Evolutionary conservation across 2,329 filamentous ascomycete genomes (phyloP).

Genomic region (Pyricularia pennisetigena): DNA sequence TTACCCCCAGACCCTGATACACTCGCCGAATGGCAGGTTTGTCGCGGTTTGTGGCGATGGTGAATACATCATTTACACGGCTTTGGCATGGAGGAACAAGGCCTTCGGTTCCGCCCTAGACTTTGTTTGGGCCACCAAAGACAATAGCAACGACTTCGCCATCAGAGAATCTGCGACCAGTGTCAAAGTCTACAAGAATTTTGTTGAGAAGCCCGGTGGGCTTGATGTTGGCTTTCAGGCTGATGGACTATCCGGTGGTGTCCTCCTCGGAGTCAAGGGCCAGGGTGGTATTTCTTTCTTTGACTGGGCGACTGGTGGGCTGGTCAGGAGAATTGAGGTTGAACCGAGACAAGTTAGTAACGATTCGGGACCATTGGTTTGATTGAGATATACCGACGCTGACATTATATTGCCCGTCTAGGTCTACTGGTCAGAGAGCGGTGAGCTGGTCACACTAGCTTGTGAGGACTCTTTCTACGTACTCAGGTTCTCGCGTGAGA

Average conservation of each 20-base stretch:
- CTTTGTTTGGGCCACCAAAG: constrained; percentile 94
- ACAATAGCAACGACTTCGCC: constrained; percentile 96
- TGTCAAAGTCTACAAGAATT: constrained; percentile 97
- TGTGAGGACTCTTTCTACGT: constrained; percentile 96
- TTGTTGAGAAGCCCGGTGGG: constrained; percentile 80
- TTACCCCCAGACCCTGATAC: constrained; percentile 86
- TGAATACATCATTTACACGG: constrained; percentile 98
- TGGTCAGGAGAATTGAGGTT: constrained; percentile 87
- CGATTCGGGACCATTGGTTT: not conserved
- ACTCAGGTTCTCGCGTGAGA: constrained; percentile 80
- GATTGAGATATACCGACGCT: constrained; percentile 1
- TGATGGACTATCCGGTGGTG: constrained; percentile 80
- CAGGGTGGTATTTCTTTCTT: constrained; percentile 93
- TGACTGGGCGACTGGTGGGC: constrained; percentile 83
- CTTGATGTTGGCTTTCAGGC: constrained; percentile 93
- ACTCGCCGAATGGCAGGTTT: constrained; percentile 87
- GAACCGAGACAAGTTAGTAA: constrained; percentile 40
- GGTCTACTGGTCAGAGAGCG: constrained; percentile 96
- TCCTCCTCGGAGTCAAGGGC: constrained; percentile 87
- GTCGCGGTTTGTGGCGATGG: constrained; percentile 89
- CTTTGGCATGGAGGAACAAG: constrained; percentile 93
- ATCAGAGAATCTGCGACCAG: constrained; percentile 91
- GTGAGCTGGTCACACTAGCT: constrained; percentile 83
- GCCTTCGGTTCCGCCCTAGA: constrained; percentile 92
- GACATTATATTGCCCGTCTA: constrained; percentile 21